These are phyloP conservation scores for Penicillium riverlandense DNA, from an alignment of 495 filamentous ascomycete species.

Conservation along the genomic window DNA sequence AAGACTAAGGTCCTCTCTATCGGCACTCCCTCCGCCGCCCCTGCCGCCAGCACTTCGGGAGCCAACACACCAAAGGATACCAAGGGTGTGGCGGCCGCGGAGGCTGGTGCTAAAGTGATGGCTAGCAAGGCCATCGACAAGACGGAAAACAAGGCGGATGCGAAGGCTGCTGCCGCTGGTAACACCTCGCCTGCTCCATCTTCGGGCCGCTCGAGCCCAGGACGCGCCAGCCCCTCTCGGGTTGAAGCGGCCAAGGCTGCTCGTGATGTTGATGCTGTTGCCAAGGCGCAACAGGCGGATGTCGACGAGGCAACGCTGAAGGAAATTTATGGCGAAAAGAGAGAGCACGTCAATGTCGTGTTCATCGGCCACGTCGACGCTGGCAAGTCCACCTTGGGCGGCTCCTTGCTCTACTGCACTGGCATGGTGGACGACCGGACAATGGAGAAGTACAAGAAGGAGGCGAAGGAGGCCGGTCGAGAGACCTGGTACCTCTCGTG, in stretches of 20 bases:
- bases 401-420: conserved; percentile 82
- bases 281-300: conserved; percentile 79
- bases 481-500: conserved; percentile 99
- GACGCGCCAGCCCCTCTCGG: conserved; percentile 42
- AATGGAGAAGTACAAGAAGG: conserved; percentile 93
- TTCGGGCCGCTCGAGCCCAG: conserved; percentile 70
- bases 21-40: conserved; percentile 37
- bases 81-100: conserved; percentile 39
- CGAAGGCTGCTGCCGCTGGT: conserved; percentile 48
- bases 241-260: conserved; percentile 43
- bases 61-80: conserved; percentile 49
- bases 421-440: conserved; percentile 99
- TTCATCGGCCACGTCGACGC: conserved; percentile 98
- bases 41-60: conserved; percentile 47
- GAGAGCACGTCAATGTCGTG: conserved; percentile 94
- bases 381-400: conserved; percentile 93
- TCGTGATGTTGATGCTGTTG: conserved; percentile 75
- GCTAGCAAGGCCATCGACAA: conserved; percentile 79
- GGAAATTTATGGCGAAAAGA: conserved; percentile 87
- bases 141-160: conserved; percentile 50
- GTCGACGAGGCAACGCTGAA: conserved; percentile 86
- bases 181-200: conserved; percentile 70
- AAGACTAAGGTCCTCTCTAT: conserved; percentile 69
- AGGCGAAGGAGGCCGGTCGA: conserved; percentile 91
- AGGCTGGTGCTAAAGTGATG: conserved; percentile 60